phyloP scores from a whole-genome alignment of 805 yeast genomes.

The Alloascoidea hylecoeti region DNA sequence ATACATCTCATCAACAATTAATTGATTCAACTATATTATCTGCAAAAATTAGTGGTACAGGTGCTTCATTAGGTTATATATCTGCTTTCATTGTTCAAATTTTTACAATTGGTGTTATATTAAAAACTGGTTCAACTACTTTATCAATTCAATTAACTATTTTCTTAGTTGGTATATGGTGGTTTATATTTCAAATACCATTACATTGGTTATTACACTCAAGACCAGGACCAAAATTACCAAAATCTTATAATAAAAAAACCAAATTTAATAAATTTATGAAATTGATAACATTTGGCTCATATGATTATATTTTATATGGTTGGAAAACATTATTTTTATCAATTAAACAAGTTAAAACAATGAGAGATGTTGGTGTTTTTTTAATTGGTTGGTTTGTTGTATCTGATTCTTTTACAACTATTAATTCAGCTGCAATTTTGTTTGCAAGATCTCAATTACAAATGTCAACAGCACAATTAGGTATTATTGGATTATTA shows the following conservation, averaged over 20 bases:
- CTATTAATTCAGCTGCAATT: conserved; percentile 70
- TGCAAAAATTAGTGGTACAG: conserved; percentile 46
- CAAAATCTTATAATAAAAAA: conserved; percentile 6
- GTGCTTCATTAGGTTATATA: conserved; percentile 58
- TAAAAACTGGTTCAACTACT: conserved; percentile 22
- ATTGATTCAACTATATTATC: conserved; percentile 23
- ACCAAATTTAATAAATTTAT: conserved; percentile 4
- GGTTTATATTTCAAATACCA: conserved; percentile 61
- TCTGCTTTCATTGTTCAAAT: conserved; percentile 59
- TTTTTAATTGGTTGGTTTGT: conserved; percentile 67
- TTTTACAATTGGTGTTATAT: conserved; percentile 35
- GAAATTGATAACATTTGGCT: conserved; percentile 3
- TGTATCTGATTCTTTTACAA: conserved; percentile 60
- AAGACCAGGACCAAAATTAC: conserved; percentile 25
- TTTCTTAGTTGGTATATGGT: conserved; percentile 59
- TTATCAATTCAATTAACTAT: conserved; percentile 43
- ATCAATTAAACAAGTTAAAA: conserved; percentile 45
- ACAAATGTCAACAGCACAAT: conserved; percentile 50
- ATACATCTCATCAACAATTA: background rate
- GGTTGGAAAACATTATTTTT: conserved; percentile 50
- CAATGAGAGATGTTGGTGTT: conserved; percentile 48
- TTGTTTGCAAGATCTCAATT: conserved; percentile 61
- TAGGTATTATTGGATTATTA: conserved; percentile 51
- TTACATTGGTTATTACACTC: conserved; percentile 31
- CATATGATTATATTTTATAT: conserved; percentile 25